Evolutionary conservation across 1,284 basidiomycete genomes (phyloP).

Genomic region (Ustilago nuda): DNA sequence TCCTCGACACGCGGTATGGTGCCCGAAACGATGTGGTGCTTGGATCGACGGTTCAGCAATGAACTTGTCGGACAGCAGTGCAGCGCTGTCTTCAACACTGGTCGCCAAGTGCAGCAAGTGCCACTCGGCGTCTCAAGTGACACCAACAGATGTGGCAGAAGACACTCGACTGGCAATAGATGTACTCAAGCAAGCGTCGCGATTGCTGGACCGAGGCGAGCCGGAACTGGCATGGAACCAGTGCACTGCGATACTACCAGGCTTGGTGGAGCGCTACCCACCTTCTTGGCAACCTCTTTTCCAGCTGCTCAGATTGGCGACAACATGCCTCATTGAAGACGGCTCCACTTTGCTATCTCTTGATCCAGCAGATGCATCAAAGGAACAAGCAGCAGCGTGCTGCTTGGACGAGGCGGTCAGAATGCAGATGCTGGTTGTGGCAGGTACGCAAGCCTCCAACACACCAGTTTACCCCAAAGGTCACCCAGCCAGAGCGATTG

Average conservation of each 20-base stretch:
- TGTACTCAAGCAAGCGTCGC: conserved; percentile 78
- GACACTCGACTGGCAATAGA: conserved; percentile 77
- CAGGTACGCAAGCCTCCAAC: conserved; percentile 72
- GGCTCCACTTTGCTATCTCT: conserved; percentile 33
- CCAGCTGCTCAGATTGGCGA: conserved; percentile 78
- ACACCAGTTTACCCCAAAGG: conserved; percentile 74
- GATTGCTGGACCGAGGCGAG: conserved; percentile 65
- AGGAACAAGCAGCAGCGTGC: conserved; percentile 26
- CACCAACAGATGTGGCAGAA: conserved; percentile 73
- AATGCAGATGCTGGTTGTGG: conserved; percentile 73
- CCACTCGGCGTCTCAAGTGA: conserved; percentile 72
- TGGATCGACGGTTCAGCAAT: conserved; percentile 71
- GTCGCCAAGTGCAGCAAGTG: conserved; percentile 71
- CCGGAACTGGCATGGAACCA: conserved; percentile 73
- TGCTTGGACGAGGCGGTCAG: conserved; percentile 46
- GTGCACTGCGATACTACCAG: conserved; percentile 75
- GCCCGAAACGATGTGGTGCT: conserved; percentile 68
- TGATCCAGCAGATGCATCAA: conserved; percentile 1
- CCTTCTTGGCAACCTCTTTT: conserved; percentile 77
- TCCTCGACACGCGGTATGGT: conserved; percentile 78
- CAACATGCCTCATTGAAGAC: conserved; percentile 75
- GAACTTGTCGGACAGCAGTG: conserved; percentile 3
- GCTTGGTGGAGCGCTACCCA: conserved; percentile 72
- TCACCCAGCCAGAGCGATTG: conserved; percentile 83
- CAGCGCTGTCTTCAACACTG: background rate